Conservation (phyloP, 2,329 filamentous ascomycete genomes). For the Cercospora sp. region DNA sequence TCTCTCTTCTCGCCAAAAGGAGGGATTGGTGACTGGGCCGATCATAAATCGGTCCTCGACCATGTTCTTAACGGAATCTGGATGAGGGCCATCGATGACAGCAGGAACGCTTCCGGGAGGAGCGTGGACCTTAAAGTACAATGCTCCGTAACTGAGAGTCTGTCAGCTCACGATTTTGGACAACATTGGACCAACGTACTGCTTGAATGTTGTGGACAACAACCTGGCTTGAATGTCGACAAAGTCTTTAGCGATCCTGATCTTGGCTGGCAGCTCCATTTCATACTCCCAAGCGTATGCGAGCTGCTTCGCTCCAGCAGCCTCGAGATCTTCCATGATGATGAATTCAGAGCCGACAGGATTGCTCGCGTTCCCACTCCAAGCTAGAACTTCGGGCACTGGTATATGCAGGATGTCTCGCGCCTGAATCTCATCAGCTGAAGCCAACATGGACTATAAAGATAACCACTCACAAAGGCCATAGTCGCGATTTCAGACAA, state of each 20-base stretch:
- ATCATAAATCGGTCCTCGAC: slow-evolving; percentile 41
- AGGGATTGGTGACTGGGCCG: slow-evolving; percentile 41
- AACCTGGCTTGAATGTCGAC: slow-evolving; percentile 42
- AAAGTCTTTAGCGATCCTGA: slow-evolving; percentile 38
- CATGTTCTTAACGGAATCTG: slow-evolving; percentile 35
- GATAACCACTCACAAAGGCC: background rate
- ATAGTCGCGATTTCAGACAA: slow-evolving; percentile 19
- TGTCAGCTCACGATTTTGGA: background rate
- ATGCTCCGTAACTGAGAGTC: slow-evolving; percentile 41
- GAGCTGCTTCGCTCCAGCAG: slow-evolving; percentile 34
- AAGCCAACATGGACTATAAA: background rate
- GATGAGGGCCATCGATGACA: slow-evolving; percentile 21
- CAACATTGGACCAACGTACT: slow-evolving; percentile 32
- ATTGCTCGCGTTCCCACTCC: slow-evolving; percentile 27
- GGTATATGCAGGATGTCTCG: slow-evolving; percentile 18
- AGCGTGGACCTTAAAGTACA: slow-evolving; percentile 42
- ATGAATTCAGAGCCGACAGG: slow-evolving; percentile 34
- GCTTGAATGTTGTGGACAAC: slow-evolving; percentile 40
- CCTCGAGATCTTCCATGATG: slow-evolving; percentile 35
- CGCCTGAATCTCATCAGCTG: background rate
- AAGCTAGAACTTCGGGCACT: slow-evolving; percentile 32
- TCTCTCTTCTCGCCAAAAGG: slow-evolving; percentile 42
- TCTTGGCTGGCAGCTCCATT: slow-evolving; percentile 27
- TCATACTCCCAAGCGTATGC: slow-evolving; percentile 33
- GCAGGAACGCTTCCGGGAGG: slow-evolving; percentile 33